Conservation (phyloP, 2,329 filamentous ascomycete species). For the Trichoderma koningiopsis region DNA sequence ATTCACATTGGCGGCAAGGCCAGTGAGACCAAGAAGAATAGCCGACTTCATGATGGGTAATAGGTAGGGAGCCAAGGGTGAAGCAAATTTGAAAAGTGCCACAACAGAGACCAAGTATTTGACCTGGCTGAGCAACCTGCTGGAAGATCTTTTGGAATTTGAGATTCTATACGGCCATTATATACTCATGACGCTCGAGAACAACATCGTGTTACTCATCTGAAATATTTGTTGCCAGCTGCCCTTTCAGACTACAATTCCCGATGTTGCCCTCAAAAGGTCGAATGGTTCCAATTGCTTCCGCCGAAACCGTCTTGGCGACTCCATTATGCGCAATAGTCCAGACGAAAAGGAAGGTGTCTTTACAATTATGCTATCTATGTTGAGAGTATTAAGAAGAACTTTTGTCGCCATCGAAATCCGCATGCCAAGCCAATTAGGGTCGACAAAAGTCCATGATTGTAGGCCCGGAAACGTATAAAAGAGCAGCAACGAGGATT, state of each 20-base stretch:
- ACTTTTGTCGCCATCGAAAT: slow-evolving; percentile 8
- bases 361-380: not conserved
- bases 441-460: slow-evolving; percentile 1
- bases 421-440: slow-evolving; percentile 8
- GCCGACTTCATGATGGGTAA: slow-evolving; percentile 38
- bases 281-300: not conserved
- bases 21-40: slow-evolving; percentile 39
- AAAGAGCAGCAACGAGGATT: not conserved
- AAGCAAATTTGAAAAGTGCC: not conserved
- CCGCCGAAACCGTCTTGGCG: not conserved
- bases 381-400: not conserved
- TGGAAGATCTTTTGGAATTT: not conserved
- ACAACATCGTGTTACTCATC: not conserved
- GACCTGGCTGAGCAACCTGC: not conserved
- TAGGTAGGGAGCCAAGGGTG: not conserved
- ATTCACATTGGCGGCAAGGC: slow-evolving; percentile 36
- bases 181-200: not conserved
- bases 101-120: not conserved
- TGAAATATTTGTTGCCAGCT: not conserved
- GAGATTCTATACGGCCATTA: not conserved
- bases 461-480: not conserved
- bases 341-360: slow-evolving; percentile 23
- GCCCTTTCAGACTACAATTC: slow-evolving; percentile 20
- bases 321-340: not conserved
- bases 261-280: slow-evolving; percentile 4